Conservation (phyloP, 805 yeast genomes). For the Metschnikowia aberdeeniae region DNA sequence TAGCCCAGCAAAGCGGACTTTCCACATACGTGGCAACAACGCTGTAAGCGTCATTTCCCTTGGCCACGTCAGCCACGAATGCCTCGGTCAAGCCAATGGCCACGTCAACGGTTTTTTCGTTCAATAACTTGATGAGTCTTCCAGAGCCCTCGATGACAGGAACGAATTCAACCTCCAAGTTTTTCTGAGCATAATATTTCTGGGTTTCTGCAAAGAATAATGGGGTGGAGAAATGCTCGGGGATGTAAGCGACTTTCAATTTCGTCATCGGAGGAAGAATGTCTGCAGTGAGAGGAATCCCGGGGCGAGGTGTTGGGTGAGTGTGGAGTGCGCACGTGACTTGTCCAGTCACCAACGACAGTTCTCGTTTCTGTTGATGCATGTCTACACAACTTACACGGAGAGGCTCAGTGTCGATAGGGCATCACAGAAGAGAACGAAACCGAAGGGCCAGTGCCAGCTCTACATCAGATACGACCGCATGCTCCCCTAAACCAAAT, state of each 20-base stretch:
- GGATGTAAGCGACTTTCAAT: conserved; percentile 70
- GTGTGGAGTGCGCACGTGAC: conserved; percentile 3
- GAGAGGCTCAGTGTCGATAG: too few species aligned
- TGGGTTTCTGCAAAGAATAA: conserved; percentile 63
- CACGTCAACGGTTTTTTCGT: conserved; percentile 60
- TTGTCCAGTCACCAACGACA: too few species aligned
- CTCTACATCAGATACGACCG: too few species aligned
- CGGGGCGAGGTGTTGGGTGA: neutral
- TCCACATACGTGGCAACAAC: conserved; percentile 79
- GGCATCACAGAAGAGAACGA: too few species aligned
- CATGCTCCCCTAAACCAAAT: too few species aligned
- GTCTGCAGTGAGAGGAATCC: too few species aligned
- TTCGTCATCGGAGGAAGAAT: conserved; percentile 5
- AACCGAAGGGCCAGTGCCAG: too few species aligned
- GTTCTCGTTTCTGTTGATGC: too few species aligned
- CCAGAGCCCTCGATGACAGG: conserved; percentile 89
- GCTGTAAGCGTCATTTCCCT: conserved; percentile 61
- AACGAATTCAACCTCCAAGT: conserved; percentile 54
- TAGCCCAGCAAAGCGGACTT: conserved; percentile 88
- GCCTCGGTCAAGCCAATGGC: conserved; percentile 93
- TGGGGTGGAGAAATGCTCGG: conserved; percentile 92
- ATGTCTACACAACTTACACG: too few species aligned
- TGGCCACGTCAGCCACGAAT: conserved; percentile 75
- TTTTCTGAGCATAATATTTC: conserved; percentile 48
- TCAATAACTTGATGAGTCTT: conserved; percentile 70